These are phyloP conservation scores for Fragaria ananassa DNA, from an alignment of 306 rosid species.

Conservation along the genomic window DNA sequence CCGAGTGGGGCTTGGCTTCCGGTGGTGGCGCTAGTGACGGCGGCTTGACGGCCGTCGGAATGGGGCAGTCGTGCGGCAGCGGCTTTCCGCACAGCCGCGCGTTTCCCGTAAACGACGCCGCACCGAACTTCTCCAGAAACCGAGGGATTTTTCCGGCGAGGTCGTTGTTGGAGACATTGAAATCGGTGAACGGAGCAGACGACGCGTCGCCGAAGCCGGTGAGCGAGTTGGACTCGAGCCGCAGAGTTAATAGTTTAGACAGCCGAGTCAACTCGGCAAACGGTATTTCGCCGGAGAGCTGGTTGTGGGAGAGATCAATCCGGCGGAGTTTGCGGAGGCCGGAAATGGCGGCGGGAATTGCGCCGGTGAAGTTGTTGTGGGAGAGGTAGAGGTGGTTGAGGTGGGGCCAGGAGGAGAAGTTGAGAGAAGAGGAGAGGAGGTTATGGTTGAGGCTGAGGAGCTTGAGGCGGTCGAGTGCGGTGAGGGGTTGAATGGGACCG, in stretches of 20 bases:
- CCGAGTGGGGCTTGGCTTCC: background rate
- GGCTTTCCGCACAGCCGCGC: conserved; percentile 25
- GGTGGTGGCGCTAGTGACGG: background rate
- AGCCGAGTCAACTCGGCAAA: conserved; percentile 12
- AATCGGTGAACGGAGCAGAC: conserved; percentile 1
- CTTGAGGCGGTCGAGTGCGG: conserved; percentile 17
- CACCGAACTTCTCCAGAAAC: conserved; percentile 11
- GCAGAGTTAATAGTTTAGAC: conserved; percentile 23
- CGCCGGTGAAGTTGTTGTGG: conserved; percentile 25
- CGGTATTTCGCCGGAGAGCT: conserved; percentile 22
- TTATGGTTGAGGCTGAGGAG: conserved; percentile 31
- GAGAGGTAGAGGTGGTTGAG: conserved; percentile 32
- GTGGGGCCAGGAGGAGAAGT: conserved; percentile 20
- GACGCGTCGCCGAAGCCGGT: conserved; percentile 1
- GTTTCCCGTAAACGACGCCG: conserved; percentile 16
- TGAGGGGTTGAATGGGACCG: conserved; percentile 21
- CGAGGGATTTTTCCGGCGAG: conserved; percentile 27
- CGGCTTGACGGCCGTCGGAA: background rate
- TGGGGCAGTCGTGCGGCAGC: conserved; percentile 13
- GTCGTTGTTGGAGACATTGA: conserved; percentile 25
- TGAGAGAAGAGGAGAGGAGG: conserved; percentile 1
- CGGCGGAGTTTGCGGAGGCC: conserved; percentile 20
- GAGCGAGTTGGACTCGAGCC: conserved; percentile 32
- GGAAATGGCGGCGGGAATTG: conserved; percentile 13
- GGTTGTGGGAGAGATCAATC: conserved; percentile 24